Evolutionary conservation across 768 basidiomycete genomes (phyloP).

Genomic region (Cubamyces sp.): DNA sequence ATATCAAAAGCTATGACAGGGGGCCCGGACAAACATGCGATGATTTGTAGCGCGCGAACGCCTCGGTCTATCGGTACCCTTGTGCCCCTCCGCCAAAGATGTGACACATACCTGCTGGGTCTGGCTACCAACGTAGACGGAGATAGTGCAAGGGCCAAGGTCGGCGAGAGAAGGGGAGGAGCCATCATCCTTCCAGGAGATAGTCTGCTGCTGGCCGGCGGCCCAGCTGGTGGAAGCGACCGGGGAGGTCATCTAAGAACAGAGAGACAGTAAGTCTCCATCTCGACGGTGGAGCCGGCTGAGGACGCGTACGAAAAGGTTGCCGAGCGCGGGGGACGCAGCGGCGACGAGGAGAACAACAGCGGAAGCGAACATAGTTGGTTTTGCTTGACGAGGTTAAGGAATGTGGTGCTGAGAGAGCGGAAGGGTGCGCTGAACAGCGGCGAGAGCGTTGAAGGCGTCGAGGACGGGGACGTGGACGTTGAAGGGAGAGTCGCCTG

Average conservation of each 20-base stretch:
- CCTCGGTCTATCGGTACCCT: background rate
- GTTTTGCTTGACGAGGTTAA: conserved; percentile 28
- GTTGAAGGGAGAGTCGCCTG: conserved; percentile 13
- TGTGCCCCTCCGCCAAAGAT: background rate
- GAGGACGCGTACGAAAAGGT: conserved; percentile 49
- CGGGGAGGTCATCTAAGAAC: conserved; percentile 60
- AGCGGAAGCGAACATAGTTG: conserved; percentile 55
- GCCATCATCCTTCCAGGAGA: conserved; percentile 66
- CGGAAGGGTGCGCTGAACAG: conserved; percentile 35
- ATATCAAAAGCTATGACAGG: too few species aligned
- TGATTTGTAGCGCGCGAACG: background rate
- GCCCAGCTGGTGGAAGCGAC: conserved; percentile 47
- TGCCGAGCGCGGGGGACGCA: conserved; percentile 55
- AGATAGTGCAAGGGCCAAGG: conserved; percentile 56
- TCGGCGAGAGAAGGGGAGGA: conserved; percentile 48
- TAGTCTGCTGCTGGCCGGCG: conserved; percentile 51
- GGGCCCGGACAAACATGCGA: background rate
- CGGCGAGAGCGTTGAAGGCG: conserved; percentile 21
- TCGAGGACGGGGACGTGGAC: conserved; percentile 23
- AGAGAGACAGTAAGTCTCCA: background rate
- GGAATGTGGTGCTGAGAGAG: conserved; percentile 44
- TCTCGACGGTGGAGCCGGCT: background rate
- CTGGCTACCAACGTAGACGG: conserved; percentile 67
- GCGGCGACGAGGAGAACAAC: conserved; percentile 51
- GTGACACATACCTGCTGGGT: conserved; percentile 54